phyloP scores from a whole-genome alignment of 208 protist species.

The Acanthamoeba castellanii region DNA sequence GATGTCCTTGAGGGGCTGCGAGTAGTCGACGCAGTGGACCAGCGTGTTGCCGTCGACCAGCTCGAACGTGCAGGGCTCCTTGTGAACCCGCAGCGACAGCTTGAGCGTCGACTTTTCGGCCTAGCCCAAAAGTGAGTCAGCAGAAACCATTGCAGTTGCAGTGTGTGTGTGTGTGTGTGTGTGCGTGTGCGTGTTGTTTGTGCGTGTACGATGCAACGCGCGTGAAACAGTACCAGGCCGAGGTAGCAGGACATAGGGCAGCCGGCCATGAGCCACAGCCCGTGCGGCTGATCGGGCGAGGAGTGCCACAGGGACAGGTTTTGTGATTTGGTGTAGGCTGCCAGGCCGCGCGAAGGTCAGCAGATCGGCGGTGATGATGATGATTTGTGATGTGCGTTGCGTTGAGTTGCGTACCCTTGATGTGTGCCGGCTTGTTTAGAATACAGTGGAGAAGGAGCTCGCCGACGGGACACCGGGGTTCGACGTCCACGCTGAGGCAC shows the following conservation, averaged over 20 bases:
- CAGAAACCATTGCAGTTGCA: background rate
- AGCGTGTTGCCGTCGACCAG: slow-evolving; percentile 10
- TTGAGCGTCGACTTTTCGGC: slow-evolving; percentile 15
- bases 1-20: slow-evolving; percentile 4
- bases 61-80: slow-evolving; percentile 56
- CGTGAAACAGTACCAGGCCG: background rate
- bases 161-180: background rate
- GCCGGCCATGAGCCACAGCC: slow-evolving; percentile 33
- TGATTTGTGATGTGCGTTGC: background rate
- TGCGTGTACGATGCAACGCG: no score
- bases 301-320: slow-evolving; percentile 6
- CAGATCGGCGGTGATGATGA: background rate
- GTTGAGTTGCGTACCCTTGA: background rate
- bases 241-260: slow-evolving; percentile 23
- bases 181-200: no score
- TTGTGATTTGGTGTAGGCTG: slow-evolving; percentile 26
- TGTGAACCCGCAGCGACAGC: slow-evolving; percentile 16
- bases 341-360: background rate
- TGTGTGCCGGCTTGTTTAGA: slow-evolving; percentile 11
- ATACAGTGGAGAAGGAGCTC: slow-evolving; percentile 36
- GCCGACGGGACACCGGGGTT: slow-evolving; percentile 35
- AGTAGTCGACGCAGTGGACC: slow-evolving; percentile 44
- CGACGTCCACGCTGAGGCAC: slow-evolving; percentile 22
- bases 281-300: background rate
- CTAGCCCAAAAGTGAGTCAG: background rate